Evolutionary conservation across 1,284 basidiomycete species (phyloP).

Genomic region (Hemileia vastatrix): DNA sequence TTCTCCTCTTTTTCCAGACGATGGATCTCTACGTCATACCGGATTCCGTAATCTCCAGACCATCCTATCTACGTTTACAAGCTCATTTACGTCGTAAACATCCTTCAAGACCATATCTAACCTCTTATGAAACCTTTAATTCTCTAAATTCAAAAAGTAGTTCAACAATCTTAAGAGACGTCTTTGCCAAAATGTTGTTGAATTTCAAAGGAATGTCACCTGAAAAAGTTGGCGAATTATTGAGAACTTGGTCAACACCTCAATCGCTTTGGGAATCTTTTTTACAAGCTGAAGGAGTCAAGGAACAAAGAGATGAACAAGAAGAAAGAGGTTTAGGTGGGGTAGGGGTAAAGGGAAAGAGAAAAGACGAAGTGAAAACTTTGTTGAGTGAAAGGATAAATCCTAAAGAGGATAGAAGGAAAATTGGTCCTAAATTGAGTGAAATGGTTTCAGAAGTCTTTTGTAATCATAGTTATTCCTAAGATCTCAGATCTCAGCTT

Average conservation of each 20-base stretch:
- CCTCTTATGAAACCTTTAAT: slow-evolving; percentile 49
- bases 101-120: slow-evolving; percentile 44
- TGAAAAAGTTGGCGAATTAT: slow-evolving; percentile 49
- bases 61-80: slow-evolving; percentile 43
- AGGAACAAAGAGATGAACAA: no score
- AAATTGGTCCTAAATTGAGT: no score
- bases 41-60: slow-evolving; percentile 42
- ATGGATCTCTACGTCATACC: slow-evolving; percentile 48
- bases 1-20: slow-evolving; percentile 14
- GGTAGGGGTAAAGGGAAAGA: no score
- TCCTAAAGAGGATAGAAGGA: no score
- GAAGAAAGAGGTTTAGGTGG: no score
- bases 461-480: no score
- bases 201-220: slow-evolving; percentile 50
- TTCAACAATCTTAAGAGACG: slow-evolving; percentile 46
- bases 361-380: no score
- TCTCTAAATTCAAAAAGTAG: slow-evolving; percentile 50
- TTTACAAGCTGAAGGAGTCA: no score
- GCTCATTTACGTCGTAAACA: slow-evolving; percentile 42
- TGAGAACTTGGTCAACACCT: slow-evolving; percentile 50
- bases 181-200: slow-evolving; percentile 51
- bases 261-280: slow-evolving; percentile 46
- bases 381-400: no score
- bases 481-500: no score
- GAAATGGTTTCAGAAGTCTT: no score